Evolutionary conservation across 371 early-diverging fungal genomes (phyloP).

Genomic region (Capniomyces stellatus): DNA sequence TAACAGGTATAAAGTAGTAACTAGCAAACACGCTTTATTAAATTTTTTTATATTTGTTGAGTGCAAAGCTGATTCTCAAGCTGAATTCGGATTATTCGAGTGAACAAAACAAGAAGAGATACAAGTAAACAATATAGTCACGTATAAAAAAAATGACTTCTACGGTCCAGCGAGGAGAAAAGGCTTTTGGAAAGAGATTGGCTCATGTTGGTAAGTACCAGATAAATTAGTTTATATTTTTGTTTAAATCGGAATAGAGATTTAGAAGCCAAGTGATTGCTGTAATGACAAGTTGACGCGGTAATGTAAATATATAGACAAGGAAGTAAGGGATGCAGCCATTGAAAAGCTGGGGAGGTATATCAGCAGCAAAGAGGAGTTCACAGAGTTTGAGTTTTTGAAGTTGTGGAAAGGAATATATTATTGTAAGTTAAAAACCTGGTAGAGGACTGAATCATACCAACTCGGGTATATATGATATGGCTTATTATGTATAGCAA

Average conservation of each 20-base stretch:
- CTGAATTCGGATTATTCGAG: too few species aligned
- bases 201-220: conserved; percentile 18
- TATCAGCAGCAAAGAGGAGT: conserved; percentile 32
- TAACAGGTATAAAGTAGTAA: too few species aligned
- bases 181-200: conserved; percentile 19
- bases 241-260: background rate
- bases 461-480: background rate
- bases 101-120: too few species aligned
- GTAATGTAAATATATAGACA: conserved; percentile 32
- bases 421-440: conserved; percentile 53
- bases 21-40: too few species aligned
- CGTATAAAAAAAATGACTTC: background rate
- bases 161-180: background rate
- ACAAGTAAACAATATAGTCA: too few species aligned
- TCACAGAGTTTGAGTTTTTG: conserved; percentile 46
- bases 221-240: background rate
- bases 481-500: background rate
- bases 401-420: conserved; percentile 90
- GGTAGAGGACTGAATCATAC: background rate
- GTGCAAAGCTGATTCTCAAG: too few species aligned
- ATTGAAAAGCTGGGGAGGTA: conserved; percentile 42
- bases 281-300: background rate
- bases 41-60: too few species aligned
- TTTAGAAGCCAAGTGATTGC: background rate
- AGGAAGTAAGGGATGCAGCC: conserved; percentile 67